Evolutionary conservation across 805 yeast genomes (phyloP).

Genomic region (Barnettozyma pratensis): DNA sequence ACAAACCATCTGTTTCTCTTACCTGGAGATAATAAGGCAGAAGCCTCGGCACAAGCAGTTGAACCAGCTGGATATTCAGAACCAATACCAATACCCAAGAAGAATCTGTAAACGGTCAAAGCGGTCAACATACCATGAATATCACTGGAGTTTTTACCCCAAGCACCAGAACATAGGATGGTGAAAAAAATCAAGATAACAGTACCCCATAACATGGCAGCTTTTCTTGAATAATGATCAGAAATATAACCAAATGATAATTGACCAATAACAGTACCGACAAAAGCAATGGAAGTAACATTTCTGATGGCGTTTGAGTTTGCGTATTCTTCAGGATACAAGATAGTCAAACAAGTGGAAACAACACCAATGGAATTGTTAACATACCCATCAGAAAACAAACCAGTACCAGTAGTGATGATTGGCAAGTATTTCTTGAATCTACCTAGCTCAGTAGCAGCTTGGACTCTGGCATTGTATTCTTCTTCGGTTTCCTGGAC

Average conservation of each 20-base stretch:
- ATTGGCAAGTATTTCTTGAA: conserved; percentile 55
- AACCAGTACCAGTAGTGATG: conserved; percentile 84
- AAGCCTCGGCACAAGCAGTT: conserved; percentile 90
- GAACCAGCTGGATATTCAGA: conserved; percentile 94
- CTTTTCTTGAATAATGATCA: conserved; percentile 75
- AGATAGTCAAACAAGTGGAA: conserved; percentile 55
- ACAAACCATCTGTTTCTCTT: conserved; percentile 83
- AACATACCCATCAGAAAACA: conserved; percentile 90
- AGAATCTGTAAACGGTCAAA: conserved; percentile 77
- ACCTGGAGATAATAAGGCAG: conserved; percentile 73
- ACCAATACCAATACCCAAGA: conserved; percentile 89
- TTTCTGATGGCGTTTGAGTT: conserved; percentile 68
- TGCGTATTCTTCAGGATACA: conserved; percentile 62
- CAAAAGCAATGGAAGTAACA: conserved; percentile 85
- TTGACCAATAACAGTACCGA: conserved; percentile 87
- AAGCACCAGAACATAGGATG: conserved; percentile 74
- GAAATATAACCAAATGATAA: conserved; percentile 74
- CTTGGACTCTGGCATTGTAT: conserved; percentile 15
- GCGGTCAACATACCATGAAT: conserved; percentile 79
- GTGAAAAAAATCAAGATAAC: conserved; percentile 71
- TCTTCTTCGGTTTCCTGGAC: conserved; percentile 26
- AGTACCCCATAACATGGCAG: conserved; percentile 79
- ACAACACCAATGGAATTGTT: conserved; percentile 81
- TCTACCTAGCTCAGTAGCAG: conserved; percentile 18
- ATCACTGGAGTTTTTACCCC: conserved; percentile 51